A percentile compares a stretch with the other conserved stretches of the same genome.
phyloP scores from a whole-genome alignment of 1,284 basidiomycete genomes.

The Ganoderma sp. region DNA sequence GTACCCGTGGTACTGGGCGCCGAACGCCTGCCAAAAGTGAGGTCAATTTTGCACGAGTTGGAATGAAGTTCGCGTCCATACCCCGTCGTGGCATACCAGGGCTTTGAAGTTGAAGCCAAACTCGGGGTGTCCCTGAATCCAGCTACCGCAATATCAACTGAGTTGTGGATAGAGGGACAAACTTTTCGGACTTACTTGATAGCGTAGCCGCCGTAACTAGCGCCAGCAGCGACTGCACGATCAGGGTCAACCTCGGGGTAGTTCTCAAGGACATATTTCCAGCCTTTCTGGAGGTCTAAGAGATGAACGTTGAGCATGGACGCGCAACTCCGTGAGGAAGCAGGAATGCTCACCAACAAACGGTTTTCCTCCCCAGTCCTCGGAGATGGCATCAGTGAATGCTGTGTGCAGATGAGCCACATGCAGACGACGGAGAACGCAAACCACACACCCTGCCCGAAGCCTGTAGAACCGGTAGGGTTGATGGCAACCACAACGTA shows the following conservation, averaged over 20 bases:
- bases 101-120: conserved; percentile 87
- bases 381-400: conserved; percentile 79
- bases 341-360: conserved; percentile 49
- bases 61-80: conserved; percentile 43
- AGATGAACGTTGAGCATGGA: not conserved
- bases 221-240: conserved; percentile 81
- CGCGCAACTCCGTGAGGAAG: too few relatives aligned
- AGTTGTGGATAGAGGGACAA: conserved; percentile 1
- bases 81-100: conserved; percentile 88
- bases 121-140: conserved; percentile 93
- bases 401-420: conserved; percentile 47
- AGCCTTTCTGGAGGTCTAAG: conserved; percentile 76
- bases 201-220: conserved; percentile 83
- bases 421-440: not conserved
- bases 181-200: conserved; percentile 63
- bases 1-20: conserved; percentile 75
- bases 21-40: conserved; percentile 57
- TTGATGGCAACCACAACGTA: conserved; percentile 88
- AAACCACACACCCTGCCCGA: conserved; percentile 70
- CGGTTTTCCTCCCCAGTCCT: conserved; percentile 88
- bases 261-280: conserved; percentile 69
- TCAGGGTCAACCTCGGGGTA: conserved; percentile 85
- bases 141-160: conserved; percentile 55
- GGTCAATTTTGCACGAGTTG: conserved; percentile 12
- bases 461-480: conserved; percentile 88